Evolutionary conservation across 108 stramenopile genomes (phyloP).

Genomic region (Skeletonema costatum): DNA sequence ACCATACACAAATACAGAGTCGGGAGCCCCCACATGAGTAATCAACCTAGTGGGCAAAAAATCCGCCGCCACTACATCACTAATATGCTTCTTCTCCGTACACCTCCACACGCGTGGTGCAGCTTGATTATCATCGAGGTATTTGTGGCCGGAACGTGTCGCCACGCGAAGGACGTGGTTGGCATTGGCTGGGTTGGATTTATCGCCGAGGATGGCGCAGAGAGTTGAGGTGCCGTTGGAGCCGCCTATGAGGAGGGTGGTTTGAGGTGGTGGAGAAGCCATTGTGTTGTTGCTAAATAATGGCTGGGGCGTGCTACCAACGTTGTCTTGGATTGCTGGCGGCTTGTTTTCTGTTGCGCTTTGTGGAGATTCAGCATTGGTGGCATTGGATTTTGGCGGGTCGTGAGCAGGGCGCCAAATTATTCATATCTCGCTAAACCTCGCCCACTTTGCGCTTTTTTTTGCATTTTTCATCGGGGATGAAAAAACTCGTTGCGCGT

Average conservation of each 20-base stretch:
- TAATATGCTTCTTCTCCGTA: constrained; percentile 44
- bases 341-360: too few relatives aligned
- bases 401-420: too few relatives aligned
- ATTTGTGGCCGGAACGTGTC: constrained; percentile 36
- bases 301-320: background rate
- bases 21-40: constrained; percentile 43
- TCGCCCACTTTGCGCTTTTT: too few relatives aligned
- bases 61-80: constrained; percentile 42
- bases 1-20: constrained; percentile 50
- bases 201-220: constrained; percentile 47
- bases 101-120: constrained; percentile 41
- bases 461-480: too few relatives aligned
- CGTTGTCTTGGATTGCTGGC: background rate
- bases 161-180: constrained; percentile 46
- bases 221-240: constrained; percentile 59
- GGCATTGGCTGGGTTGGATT: constrained; percentile 45
- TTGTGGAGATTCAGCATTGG: too few relatives aligned
- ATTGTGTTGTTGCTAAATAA: background rate
- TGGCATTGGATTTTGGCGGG: too few relatives aligned
- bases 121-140: constrained; percentile 12
- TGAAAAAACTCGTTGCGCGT: too few relatives aligned
- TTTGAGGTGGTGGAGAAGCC: constrained; percentile 15
- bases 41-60: constrained; percentile 37
- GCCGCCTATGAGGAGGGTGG: constrained; percentile 55
- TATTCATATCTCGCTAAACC: too few relatives aligned